Evolutionary conservation across 2,329 filamentous ascomycete species (phyloP), one percentile per base, ranked within the genome.

Genomic region (Talaromyces sp.): DNA sequence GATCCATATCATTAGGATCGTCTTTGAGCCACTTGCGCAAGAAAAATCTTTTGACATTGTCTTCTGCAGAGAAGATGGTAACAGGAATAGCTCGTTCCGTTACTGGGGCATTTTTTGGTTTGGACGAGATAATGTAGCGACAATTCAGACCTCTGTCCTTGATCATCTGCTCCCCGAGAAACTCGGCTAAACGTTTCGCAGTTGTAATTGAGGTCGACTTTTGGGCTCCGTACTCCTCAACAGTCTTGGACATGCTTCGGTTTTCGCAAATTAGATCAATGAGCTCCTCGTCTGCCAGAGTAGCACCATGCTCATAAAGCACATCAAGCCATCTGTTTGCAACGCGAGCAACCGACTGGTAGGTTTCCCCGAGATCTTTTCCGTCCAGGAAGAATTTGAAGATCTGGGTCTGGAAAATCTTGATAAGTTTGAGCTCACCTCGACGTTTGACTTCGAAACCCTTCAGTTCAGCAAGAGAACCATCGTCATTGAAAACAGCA

Each of bases 251-350:
- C 95, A 99, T 99, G 80, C 87, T 98, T 80, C 96, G 89, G 79
- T 99, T 99, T 76, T 99, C 95, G 57, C 92, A 97, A 86, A 99
- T 99, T n/a, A 99, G 88, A 71, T 99, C 93, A 76, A 99, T 98
- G 44, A 99, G 84, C 73, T 99, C 95, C 73, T 98, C 93, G 69
- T 99, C 93, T 0, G 93, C 93, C 14, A 99, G 81, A 1, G 93
- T 98, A 3, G 88, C 84, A 16, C 96, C 95, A 67, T 91, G 93
- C 70, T 86, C 91, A 72, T 98, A 86, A 35, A 99, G 80, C 2
- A 99, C 95, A 75, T 99, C 96, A 4, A 99, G 82, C 95, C 95
- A 99, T 65, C 89, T 87, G 73, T 99, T 96, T 1, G 95, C 93
- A 23, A 99, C 92, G 72, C 92, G 96, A 60, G 96, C 93, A 1